These are phyloP conservation scores for Bertia moriformis DNA, from an alignment of 2,329 filamentous ascomycete genomes.

Conservation along the genomic window DNA sequence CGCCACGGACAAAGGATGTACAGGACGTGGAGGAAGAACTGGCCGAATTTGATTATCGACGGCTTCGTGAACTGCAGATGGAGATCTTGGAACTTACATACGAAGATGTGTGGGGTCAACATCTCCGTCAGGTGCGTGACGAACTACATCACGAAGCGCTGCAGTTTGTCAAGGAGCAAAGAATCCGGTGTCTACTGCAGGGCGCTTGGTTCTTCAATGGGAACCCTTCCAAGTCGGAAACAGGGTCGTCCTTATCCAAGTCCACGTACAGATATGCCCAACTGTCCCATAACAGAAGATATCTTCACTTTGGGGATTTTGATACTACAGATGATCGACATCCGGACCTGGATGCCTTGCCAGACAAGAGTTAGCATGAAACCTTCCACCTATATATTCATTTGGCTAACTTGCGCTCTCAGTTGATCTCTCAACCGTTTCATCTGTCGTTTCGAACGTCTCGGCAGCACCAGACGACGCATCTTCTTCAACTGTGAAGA, in stretches of 20 bases:
- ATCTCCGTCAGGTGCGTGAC: slow-evolving; percentile 53
- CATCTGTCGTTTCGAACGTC: slow-evolving; percentile 1
- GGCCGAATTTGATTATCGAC: slow-evolving; percentile 45
- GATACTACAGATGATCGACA: background rate
- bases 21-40: slow-evolving; percentile 56
- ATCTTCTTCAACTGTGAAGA: background rate
- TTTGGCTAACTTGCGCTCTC: background rate
- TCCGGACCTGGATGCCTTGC: background rate
- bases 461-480: slow-evolving; percentile 1
- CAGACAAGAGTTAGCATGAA: background rate
- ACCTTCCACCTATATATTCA: background rate
- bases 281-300: slow-evolving; percentile 3
- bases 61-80: slow-evolving; percentile 55
- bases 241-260: slow-evolving; percentile 16
- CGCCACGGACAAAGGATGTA: slow-evolving; percentile 49
- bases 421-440: slow-evolving; percentile 1
- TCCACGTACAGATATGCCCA: slow-evolving; percentile 17
- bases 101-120: slow-evolving; percentile 60
- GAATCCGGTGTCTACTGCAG: slow-evolving; percentile 52
- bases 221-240: background rate
- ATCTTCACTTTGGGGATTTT: slow-evolving; percentile 1
- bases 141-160: slow-evolving; percentile 57
- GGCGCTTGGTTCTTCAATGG: slow-evolving; percentile 49
- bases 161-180: slow-evolving; percentile 63
- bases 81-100: slow-evolving; percentile 57